These are phyloP conservation scores for Vitis vinifera DNA, from an alignment of 164 flowering plant genomes.

Conservation along the genomic window DNA sequence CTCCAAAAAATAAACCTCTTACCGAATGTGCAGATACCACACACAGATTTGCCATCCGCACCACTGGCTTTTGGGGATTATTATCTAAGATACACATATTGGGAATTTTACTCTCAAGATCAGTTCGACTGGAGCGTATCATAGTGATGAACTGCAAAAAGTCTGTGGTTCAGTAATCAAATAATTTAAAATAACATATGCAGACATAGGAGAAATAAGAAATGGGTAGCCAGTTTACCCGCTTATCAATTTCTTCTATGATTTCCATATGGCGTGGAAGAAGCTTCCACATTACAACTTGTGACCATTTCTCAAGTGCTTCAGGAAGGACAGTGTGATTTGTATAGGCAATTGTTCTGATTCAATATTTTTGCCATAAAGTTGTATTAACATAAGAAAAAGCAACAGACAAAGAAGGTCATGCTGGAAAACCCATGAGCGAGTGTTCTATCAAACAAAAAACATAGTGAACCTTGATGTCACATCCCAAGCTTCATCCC, in stretches of 20 bases:
- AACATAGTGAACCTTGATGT: conserved; percentile 54
- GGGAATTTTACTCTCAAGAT: conserved; percentile 66
- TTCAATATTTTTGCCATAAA: conserved; percentile 4
- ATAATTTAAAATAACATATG: background rate
- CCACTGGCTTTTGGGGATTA: conserved; percentile 91
- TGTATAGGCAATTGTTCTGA: conserved; percentile 96
- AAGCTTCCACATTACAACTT: conserved; percentile 89
- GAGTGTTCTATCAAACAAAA: background rate
- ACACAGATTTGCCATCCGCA: conserved; percentile 97
- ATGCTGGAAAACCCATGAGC: background rate
- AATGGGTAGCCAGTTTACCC: conserved; percentile 40
- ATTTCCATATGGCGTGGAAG: conserved; percentile 99
- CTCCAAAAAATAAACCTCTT: conserved; percentile 23
- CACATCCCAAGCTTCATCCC: conserved; percentile 99
- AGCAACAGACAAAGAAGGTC: background rate
- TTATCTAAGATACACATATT: conserved; percentile 73
- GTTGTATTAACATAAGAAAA: background rate
- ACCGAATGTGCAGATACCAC: conserved; percentile 95
- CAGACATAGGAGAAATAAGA: background rate
- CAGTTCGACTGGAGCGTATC: conserved; percentile 51
- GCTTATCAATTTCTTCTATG: conserved; percentile 87
- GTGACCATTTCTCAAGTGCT: conserved; percentile 99
- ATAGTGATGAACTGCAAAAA: conserved; percentile 67
- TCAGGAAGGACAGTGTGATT: conserved; percentile 99
- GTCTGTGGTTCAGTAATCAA: background rate